Base-by-base conservation (phyloP, 352 stramenopile genomes). In the Phytopythium cucurbitacearum region DNA sequence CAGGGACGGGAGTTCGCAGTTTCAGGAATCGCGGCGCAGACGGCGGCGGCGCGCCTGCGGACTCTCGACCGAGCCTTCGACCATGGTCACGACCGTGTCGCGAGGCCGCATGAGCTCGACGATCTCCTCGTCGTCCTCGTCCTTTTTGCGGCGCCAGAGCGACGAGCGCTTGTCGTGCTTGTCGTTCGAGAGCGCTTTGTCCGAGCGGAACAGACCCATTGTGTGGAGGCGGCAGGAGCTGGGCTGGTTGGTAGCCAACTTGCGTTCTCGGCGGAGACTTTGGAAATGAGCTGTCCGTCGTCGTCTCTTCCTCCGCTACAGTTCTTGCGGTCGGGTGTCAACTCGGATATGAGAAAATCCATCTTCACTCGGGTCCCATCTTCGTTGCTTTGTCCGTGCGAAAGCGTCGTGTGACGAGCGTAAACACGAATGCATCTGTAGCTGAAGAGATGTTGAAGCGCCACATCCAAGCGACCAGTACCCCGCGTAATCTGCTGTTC, bases 191-290 rank as follows among this genome's bases (percentile, higher is more conserved):
- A 47, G 50, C 16, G 56, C 48, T 32, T 68, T 69, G 16, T 60
- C 50, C 16, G 64, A 62, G 28, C 59, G 67, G 55, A 75, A 80
- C 10, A 71, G 47, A 36, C 67, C 57, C 70, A 80, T 80, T 15
- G 36, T 39, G 5, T 15, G 33, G 6, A n/a, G 12, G 32, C 12
- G 32, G 34, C 15, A 15, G 12, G 49, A 3, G 28, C 21, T 35
- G 36, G 52, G 9, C 45, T 53, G 32, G 3, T 7, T 48, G 21
- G 32, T 5, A 53, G 45, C 39, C 34, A 33, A 35, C 45, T 65
- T 67, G 58, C 15, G 43, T 28, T 48, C 2, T 1, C 21, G 36
- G n/a, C 39, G 49, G 64, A 32, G 51, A 56, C 32, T 63, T 68
- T 43, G 10, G 40, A 40, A 73, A 48, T 73, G 62, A 62, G 34